phyloP scores from a whole-genome alignment of 108 stramenopile genomes.

The Cyclotella atomus region DNA sequence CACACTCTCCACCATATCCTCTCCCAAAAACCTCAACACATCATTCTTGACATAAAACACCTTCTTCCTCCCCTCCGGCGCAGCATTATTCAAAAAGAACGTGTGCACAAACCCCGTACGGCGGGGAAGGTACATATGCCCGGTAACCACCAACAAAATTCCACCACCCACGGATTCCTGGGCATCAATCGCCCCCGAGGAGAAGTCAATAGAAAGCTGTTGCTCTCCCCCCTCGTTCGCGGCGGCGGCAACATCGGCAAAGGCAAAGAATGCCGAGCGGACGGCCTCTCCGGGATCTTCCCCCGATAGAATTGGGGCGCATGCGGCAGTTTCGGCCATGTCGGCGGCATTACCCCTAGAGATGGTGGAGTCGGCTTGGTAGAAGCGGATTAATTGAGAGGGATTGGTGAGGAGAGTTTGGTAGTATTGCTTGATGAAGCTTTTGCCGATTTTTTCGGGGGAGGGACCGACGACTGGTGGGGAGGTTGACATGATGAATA shows the following conservation, averaged over 20 bases:
- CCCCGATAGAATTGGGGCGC: slow-evolving; percentile 24
- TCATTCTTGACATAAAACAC: slow-evolving; percentile 81
- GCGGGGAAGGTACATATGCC: slow-evolving; percentile 49
- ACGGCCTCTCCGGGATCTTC: slow-evolving; percentile 28
- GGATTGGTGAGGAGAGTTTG: slow-evolving; percentile 66
- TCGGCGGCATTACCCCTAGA: slow-evolving; percentile 58
- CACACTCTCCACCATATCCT: slow-evolving; percentile 11
- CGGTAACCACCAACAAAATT: slow-evolving; percentile 81
- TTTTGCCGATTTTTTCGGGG: slow-evolving; percentile 66
- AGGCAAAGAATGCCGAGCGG: slow-evolving; percentile 37
- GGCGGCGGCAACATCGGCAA: no score
- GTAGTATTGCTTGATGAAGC: slow-evolving; percentile 86
- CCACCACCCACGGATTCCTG: slow-evolving; percentile 75
- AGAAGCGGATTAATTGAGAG: slow-evolving; percentile 62
- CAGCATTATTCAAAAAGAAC: slow-evolving; percentile 64
- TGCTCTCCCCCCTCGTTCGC: no score
- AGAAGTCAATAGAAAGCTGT: slow-evolving; percentile 55
- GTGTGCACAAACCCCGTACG: slow-evolving; percentile 76
- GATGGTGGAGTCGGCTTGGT: slow-evolving; percentile 61
- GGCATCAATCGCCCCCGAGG: slow-evolving; percentile 84
- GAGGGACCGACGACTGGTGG: no score
- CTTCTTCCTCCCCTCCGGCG: slow-evolving; percentile 56
- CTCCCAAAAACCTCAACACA: slow-evolving; percentile 72
- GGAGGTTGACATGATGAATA: no score
- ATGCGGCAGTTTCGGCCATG: slow-evolving; percentile 30